Percentiles rank a stretch among this genome's conserved stretches.
These are phyloP conservation scores for Thymus mandschuricus DNA, from an alignment of 257 asterid genomes.

Conservation along the genomic window DNA sequence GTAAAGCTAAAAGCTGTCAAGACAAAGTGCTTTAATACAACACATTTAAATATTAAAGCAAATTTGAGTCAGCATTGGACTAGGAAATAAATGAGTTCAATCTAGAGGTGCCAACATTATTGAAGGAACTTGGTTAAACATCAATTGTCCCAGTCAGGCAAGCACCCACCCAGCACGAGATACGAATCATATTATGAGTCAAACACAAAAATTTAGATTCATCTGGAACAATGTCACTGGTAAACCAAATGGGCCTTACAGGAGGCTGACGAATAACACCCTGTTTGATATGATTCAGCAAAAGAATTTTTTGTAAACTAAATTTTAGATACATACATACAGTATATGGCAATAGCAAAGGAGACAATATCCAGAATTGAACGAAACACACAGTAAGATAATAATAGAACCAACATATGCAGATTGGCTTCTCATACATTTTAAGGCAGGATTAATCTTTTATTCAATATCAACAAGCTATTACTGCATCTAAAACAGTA, in stretches of 20 bases:
- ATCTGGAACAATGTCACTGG: not conserved
- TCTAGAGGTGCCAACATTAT: constrained; percentile 6
- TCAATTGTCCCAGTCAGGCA: not conserved
- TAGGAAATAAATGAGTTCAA: constrained; percentile 2
- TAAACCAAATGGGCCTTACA: constrained; percentile 4
- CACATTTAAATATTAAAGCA: too few species aligned
- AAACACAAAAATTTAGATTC: not conserved
- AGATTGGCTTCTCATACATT: not conserved
- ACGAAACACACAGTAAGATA: not conserved
- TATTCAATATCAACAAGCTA: constrained; percentile 13
- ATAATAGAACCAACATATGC: not conserved
- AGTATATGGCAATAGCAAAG: too few species aligned
- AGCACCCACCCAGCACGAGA: not conserved
- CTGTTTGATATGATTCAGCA: not conserved
- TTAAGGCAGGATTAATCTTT: not conserved
- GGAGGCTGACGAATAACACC: constrained; percentile 1
- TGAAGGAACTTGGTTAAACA: not conserved
- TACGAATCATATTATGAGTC: not conserved
- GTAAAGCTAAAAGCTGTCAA: too few species aligned
- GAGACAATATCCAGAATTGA: not conserved
- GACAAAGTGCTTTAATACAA: too few species aligned
- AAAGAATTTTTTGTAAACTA: not conserved
- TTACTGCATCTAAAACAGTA: constrained; percentile 7
- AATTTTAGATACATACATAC: not conserved
- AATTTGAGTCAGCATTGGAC: not conserved